Percentiles rank a stretch among this genome's conserved stretches.
Conservation (phyloP, 2,329 filamentous ascomycete genomes). For the Sporothrix globosa region DNA sequence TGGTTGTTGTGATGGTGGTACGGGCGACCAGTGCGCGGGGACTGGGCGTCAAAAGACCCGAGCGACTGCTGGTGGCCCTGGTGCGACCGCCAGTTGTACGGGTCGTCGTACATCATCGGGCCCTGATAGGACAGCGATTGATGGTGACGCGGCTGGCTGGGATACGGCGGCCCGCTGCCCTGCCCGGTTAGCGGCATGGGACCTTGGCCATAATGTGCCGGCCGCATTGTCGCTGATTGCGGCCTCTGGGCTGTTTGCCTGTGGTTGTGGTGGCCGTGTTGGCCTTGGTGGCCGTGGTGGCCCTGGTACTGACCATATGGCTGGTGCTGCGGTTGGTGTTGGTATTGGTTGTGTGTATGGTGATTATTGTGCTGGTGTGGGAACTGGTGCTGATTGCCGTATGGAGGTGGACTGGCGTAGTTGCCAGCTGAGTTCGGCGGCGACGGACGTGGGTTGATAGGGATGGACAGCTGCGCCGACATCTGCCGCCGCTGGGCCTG, state of each 20-base stretch:
- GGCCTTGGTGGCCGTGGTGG: conserved; percentile 18
- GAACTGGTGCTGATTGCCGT: conserved; percentile 42
- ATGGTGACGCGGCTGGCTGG: conserved; percentile 41
- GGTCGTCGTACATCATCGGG: conserved; percentile 37
- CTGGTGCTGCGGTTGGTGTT: conserved; percentile 32
- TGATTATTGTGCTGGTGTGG: conserved; percentile 37
- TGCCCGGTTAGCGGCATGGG: conserved; percentile 32
- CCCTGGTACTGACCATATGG: conserved; percentile 18
- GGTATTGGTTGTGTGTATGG: conserved; percentile 30
- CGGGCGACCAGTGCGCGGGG: conserved; percentile 31
- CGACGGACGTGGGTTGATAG: conserved; percentile 54
- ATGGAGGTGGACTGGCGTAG: conserved; percentile 41
- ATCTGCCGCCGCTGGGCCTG: conserved; percentile 67
- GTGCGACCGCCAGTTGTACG: conserved; percentile 40
- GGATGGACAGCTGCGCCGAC: conserved; percentile 61
- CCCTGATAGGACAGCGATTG: conserved; percentile 44
- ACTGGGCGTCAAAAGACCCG: conserved; percentile 34
- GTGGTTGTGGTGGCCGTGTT: conserved; percentile 34
- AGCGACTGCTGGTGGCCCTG: conserved; percentile 26
- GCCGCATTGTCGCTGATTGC: conserved; percentile 44
- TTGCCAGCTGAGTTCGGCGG: conserved; percentile 41
- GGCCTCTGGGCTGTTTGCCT: conserved; percentile 40
- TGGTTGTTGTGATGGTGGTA: conserved; percentile 26
- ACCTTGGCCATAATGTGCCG: conserved; percentile 39
- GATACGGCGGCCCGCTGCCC: conserved; percentile 32